Evolutionary conservation across 1,139 yeast species (phyloP).

Genomic region (Hansenula lynferdii): DNA sequence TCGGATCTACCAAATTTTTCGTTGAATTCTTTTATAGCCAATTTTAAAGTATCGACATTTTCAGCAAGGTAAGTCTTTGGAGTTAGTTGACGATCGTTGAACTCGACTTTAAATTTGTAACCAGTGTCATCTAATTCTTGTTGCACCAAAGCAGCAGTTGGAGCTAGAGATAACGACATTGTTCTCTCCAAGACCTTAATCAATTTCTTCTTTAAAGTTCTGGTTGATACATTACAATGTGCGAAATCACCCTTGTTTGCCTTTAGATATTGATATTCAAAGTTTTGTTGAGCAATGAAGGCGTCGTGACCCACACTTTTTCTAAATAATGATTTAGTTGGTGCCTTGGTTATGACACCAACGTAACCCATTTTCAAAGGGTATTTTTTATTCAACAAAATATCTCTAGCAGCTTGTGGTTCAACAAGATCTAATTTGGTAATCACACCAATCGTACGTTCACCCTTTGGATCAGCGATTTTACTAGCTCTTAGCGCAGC

Average conservation of each 20-base stretch:
- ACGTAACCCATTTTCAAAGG: slow-evolving; percentile 96
- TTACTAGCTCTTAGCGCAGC: slow-evolving; percentile 93
- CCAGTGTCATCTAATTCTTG: slow-evolving; percentile 92
- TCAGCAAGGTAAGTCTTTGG: slow-evolving; percentile 93
- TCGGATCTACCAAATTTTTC: slow-evolving; percentile 81
- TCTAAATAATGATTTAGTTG: slow-evolving; percentile 34
- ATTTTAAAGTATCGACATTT: slow-evolving; percentile 81
- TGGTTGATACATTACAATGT: slow-evolving; percentile 75
- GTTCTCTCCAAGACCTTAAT: slow-evolving; percentile 85
- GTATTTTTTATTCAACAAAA: slow-evolving; percentile 72
- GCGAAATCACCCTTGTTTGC: slow-evolving; percentile 55
- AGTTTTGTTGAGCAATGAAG: slow-evolving; percentile 58
- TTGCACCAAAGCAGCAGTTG: slow-evolving; percentile 81
- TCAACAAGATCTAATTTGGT: slow-evolving; percentile 90
- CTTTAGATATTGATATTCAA: slow-evolving; percentile 55
- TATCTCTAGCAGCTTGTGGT: slow-evolving; percentile 63
- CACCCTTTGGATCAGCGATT: slow-evolving; percentile 89
- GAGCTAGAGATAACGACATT: slow-evolving; percentile 85
- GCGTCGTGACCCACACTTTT: slow-evolving; percentile 33
- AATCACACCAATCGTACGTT: slow-evolving; percentile 92
- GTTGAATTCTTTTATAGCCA: slow-evolving; percentile 83
- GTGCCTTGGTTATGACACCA: slow-evolving; percentile 88
- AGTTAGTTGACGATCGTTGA: slow-evolving; percentile 88
- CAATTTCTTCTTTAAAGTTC: slow-evolving; percentile 68
- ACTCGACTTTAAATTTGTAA: slow-evolving; percentile 92